Evolutionary conservation across 768 basidiomycete species (phyloP).

Genomic region (Auriscalpium orientale): DNA sequence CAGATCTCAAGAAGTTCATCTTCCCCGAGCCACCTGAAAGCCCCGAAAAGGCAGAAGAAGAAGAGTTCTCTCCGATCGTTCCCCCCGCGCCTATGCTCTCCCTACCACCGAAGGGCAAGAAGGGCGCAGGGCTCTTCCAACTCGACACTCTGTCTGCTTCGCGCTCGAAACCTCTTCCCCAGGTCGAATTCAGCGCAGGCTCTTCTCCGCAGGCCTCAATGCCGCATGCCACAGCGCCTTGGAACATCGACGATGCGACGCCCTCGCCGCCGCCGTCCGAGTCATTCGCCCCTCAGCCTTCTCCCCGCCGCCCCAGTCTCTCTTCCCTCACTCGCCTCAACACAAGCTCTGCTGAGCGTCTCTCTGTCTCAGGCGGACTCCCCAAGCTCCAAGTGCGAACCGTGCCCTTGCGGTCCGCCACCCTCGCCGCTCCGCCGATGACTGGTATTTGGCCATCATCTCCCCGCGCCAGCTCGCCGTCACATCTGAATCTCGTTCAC

Average conservation of each 20-base stretch:
- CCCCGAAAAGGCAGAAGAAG: constrained; percentile 19
- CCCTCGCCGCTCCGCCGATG: constrained; percentile 45
- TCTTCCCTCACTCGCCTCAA: constrained; percentile 56
- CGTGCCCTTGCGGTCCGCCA: constrained; percentile 49
- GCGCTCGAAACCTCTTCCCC: constrained; percentile 43
- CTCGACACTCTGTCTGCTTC: constrained; percentile 52
- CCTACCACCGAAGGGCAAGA: constrained; percentile 18
- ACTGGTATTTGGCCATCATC: constrained; percentile 14
- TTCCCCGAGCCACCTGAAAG: constrained; percentile 28
- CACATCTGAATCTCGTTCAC: constrained; percentile 51
- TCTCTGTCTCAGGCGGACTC: constrained; percentile 29
- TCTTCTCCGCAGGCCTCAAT: constrained; percentile 50
- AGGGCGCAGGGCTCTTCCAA: constrained; percentile 54
- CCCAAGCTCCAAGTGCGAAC: constrained; percentile 59
- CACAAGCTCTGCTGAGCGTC: constrained; percentile 49
- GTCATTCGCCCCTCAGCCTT: constrained; percentile 42
- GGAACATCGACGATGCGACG: constrained; percentile 36
- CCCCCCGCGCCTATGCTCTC: constrained; percentile 6
- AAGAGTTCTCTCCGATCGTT: constrained; percentile 12
- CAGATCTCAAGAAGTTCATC: constrained; percentile 46
- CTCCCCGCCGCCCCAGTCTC: constrained; percentile 51
- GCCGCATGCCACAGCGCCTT: constrained; percentile 36
- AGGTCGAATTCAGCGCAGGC: constrained; percentile 41
- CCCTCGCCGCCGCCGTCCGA: constrained; percentile 64
- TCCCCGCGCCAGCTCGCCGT: constrained; percentile 40